Base-by-base conservation (phyloP, 106 monocot genomes). In the Posidonia australis region DNA sequence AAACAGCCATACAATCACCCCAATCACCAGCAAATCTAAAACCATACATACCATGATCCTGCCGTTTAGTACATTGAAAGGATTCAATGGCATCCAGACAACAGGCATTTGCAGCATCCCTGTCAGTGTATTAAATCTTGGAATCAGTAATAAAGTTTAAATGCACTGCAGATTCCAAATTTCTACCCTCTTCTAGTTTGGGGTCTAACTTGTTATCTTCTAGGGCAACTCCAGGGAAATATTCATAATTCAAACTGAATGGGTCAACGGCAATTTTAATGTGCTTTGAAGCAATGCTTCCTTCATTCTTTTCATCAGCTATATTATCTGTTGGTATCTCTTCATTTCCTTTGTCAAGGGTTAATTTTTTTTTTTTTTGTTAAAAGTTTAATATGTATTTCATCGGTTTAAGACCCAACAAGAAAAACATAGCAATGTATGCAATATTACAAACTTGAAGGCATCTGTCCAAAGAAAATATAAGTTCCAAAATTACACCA, bases 1-100 rank as follows among this genome's bases (percentile, higher is more conserved):
- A 98, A 64, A 81, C 63, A 42, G 90, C 86, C 51, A 46, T 87
- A n/a, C n/a, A n/a, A n/a, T n/a, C n/a, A n/a, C n/a, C n/a, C 96
- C 96, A 98, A 13, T 83, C 54, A 46, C 13, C 74, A 46, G 21
- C 57, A 56, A 46, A 70, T 45, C 28, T 21, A 31, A 43, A 70
- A 46, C 43, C 53, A 13, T 67, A 46, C 55, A 47, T 36, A 11
- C 21, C n/a, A 30, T 66, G 9, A 65, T n/a, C n/a, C n/a, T n/a
- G n/a, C n/a, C 23, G 30, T 44, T 19, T 23, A 58, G 28, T 23
- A 53, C 41, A 23, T 0, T 58, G 45, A 67, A 60, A 32, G 18
- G 49, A 59, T 19, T 68, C 68, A n/a, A 13, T 12, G 47, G 59
- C 58, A 30, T 2, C 28, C 17, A 22, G 11, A 60, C 59, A 45